Evolutionary conservation across 2,329 filamentous ascomycete species (phyloP).

Genomic region (Cladophialophora immunda): DNA sequence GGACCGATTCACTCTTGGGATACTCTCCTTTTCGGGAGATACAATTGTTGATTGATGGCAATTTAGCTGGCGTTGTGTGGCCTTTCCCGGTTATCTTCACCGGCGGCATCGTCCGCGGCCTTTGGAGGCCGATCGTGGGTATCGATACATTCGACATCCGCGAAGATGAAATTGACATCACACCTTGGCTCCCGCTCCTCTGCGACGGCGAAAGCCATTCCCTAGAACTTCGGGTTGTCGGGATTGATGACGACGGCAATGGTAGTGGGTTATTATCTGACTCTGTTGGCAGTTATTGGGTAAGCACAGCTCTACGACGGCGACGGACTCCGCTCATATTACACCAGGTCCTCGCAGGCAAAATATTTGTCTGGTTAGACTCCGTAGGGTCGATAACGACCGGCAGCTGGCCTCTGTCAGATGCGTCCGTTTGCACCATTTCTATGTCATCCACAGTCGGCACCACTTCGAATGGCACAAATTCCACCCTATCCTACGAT

Average conservation of each 20-base stretch:
- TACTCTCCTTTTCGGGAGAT: slow-evolving; percentile 10
- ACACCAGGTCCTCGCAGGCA: slow-evolving; percentile 5
- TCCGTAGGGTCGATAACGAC: background rate
- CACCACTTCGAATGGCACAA: slow-evolving; percentile 2
- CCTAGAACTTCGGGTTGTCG: slow-evolving; percentile 1
- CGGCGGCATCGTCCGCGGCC: slow-evolving; percentile 17
- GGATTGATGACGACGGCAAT: slow-evolving; percentile 6
- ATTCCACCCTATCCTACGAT: slow-evolving; percentile 5
- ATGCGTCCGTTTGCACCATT: background rate
- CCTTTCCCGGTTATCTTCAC: slow-evolving; percentile 16
- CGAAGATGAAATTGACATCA: slow-evolving; percentile 19
- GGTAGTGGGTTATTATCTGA: slow-evolving; percentile 2
- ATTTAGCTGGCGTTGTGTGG: slow-evolving; percentile 13
- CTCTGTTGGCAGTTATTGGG: slow-evolving; percentile 13
- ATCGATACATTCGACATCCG: slow-evolving; percentile 15
- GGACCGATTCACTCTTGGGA: background rate
- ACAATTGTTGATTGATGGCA: slow-evolving; percentile 11
- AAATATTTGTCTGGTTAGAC: slow-evolving; percentile 18
- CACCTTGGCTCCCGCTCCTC: slow-evolving; percentile 13
- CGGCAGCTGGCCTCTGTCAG: background rate
- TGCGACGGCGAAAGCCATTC: slow-evolving; percentile 11
- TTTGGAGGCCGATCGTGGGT: slow-evolving; percentile 15
- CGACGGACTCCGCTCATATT: background rate
- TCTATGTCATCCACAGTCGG: background rate
- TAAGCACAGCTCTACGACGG: background rate